Percentiles rank a stretch among this genome's conserved stretches.
Evolutionary conservation across 257 asterid species (phyloP).

Genomic region (Nicotiana sylvestris): DNA sequence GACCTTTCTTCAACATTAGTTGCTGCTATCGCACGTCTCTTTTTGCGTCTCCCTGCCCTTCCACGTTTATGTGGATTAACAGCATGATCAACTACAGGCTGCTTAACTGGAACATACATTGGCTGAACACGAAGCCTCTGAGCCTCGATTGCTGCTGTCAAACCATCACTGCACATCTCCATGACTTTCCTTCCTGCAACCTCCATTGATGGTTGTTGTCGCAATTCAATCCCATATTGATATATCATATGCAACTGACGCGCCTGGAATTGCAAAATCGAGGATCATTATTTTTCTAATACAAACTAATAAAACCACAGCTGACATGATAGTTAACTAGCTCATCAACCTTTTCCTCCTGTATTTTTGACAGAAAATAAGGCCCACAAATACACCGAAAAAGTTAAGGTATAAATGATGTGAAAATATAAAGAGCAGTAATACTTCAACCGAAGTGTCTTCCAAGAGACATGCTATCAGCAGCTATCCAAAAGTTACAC

Average conservation of each 20-base stretch:
- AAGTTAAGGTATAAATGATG: not conserved
- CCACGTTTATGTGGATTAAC: not conserved
- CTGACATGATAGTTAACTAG: too few relatives aligned
- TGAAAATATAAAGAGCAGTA: not conserved
- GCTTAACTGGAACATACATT: not conserved
- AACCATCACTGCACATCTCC: not conserved
- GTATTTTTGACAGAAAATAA: conserved; percentile 6
- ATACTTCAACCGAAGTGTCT: not conserved
- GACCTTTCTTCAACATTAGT: not conserved
- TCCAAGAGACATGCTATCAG: not conserved
- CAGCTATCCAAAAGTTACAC: not conserved
- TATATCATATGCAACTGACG: not conserved
- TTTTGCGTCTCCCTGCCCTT: not conserved
- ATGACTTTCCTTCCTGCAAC: not conserved
- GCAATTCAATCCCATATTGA: not conserved
- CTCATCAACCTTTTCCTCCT: conserved; percentile 79
- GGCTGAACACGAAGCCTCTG: not conserved
- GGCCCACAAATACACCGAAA: not conserved
- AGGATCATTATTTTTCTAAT: too few relatives aligned
- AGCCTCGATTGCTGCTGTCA: not conserved
- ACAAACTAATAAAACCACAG: too few relatives aligned
- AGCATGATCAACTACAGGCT: not conserved
- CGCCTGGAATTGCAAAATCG: not conserved
- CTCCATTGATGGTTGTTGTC: not conserved
- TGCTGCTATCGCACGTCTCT: not conserved